phyloP scores from a whole-genome alignment of 2,329 filamentous ascomycete genomes.

The Aspergillus tamarii region DNA sequence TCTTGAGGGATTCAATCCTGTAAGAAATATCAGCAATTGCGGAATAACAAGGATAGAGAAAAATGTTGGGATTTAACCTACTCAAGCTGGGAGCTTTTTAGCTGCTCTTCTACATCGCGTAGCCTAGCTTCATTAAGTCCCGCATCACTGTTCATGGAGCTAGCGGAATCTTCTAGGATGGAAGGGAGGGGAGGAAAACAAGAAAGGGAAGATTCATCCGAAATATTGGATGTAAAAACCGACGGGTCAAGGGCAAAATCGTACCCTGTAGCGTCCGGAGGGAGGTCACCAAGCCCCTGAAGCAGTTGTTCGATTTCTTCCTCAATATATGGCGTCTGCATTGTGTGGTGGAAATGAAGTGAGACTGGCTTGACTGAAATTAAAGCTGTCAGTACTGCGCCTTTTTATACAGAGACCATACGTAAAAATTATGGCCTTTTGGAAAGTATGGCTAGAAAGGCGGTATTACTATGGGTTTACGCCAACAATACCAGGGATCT shows the following conservation, averaged over 20 bases:
- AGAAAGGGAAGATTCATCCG: neutral
- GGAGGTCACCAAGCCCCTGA: neutral
- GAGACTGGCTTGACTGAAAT: too few species aligned
- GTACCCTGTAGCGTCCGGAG: neutral
- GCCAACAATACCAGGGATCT: too few species aligned
- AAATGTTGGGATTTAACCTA: neutral
- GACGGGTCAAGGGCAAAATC: neutral
- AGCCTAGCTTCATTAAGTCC: neutral
- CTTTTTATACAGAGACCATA: too few species aligned
- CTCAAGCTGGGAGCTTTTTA: neutral
- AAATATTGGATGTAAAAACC: neutral
- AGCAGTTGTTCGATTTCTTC: neutral
- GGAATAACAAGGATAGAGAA: neutral
- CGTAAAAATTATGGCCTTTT: too few species aligned
- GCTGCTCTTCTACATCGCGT: neutral
- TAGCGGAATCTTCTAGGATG: neutral
- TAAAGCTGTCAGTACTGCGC: too few species aligned
- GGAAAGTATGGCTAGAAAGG: too few species aligned
- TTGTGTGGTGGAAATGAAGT: too few species aligned
- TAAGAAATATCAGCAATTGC: neutral
- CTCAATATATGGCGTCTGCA: neutral
- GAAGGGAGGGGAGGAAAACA: neutral
- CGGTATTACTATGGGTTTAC: too few species aligned
- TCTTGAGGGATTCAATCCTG: constrained; percentile 1
- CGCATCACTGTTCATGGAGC: neutral